Conservation (phyloP, 169 alveolate species). For the Eimeria zaria region DNA sequence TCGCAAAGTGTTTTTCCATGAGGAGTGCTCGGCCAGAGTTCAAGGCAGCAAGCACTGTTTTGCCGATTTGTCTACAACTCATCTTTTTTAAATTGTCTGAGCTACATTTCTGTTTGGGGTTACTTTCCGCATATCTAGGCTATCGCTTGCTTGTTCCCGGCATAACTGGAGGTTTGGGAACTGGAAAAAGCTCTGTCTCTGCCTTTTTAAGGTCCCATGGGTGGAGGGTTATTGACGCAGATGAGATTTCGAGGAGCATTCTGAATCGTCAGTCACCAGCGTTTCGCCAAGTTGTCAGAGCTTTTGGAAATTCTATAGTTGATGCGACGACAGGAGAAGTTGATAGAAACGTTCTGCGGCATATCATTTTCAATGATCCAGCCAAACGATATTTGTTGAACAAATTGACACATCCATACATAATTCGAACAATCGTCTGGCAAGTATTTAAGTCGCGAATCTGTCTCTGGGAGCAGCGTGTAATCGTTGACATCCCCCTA, state of each 20-base stretch:
- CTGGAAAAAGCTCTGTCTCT: constrained; percentile 51
- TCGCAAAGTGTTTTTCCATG: constrained; percentile 35
- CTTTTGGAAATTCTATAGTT: constrained; percentile 22
- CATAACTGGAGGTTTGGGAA: constrained; percentile 60
- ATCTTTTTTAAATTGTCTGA: not conserved
- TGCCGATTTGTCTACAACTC: not conserved
- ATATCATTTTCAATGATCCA: constrained; percentile 42
- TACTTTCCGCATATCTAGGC: not conserved
- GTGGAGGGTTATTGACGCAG: constrained; percentile 60
- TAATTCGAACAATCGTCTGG: constrained; percentile 46
- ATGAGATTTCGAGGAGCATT: constrained; percentile 23
- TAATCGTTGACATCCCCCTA: constrained; percentile 52
- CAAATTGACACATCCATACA: constrained; percentile 63
- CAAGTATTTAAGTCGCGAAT: constrained; percentile 16
- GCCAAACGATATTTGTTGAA: constrained; percentile 45
- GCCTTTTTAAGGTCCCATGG: constrained; percentile 8
- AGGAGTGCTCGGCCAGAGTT: not conserved
- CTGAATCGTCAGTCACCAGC: constrained; percentile 66
- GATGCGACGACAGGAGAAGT: constrained; percentile 37
- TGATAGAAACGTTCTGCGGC: constrained; percentile 37
- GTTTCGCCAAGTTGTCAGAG: constrained; percentile 52
- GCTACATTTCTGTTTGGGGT: constrained; percentile 1
- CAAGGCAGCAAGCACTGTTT: not conserved
- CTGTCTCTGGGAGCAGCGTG: constrained; percentile 66
- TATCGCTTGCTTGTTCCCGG: constrained; percentile 63